A percentile compares a stretch with the other conserved stretches of the same genome.
These are phyloP conservation scores for Candida taoyuanica DNA, from an alignment of 805 yeast genomes.

Conservation along the genomic window DNA sequence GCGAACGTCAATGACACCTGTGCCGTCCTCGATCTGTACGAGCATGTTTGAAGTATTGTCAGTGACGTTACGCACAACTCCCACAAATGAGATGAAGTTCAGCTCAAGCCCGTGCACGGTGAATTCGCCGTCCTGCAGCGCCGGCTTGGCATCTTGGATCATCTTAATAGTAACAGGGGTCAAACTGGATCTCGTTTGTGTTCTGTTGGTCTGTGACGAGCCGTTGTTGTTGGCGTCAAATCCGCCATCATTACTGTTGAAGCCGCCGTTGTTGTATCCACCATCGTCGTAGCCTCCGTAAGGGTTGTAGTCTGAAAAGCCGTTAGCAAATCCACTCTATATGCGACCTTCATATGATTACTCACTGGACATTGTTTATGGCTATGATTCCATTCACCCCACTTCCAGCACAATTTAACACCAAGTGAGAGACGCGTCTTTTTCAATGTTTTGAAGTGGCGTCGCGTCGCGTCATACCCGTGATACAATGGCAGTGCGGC, in stretches of 20 bases:
- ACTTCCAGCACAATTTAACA: too few relatives aligned
- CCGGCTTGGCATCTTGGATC: constrained; percentile 55
- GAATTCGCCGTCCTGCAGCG: constrained; percentile 65
- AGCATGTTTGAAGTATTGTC: constrained; percentile 52
- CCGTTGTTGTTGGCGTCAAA: constrained; percentile 33
- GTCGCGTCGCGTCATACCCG: too few relatives aligned
- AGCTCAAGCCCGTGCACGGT: constrained; percentile 54
- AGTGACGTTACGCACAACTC: constrained; percentile 61
- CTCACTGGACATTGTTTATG: neutral
- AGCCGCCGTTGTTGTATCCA: constrained; percentile 27
- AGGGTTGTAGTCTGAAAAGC: constrained; percentile 1
- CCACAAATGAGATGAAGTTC: constrained; percentile 61
- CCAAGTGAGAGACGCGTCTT: too few relatives aligned
- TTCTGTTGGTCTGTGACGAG: constrained; percentile 24
- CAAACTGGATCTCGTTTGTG: constrained; percentile 34
- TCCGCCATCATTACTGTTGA: constrained; percentile 31
- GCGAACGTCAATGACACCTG: constrained; percentile 61
- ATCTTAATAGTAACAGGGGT: constrained; percentile 76
- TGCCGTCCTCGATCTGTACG: constrained; percentile 72
- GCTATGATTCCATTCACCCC: too few relatives aligned
- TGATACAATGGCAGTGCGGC: too few relatives aligned
- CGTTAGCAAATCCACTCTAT: too few relatives aligned
- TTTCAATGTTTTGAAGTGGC: too few relatives aligned
- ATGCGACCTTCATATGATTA: too few relatives aligned
- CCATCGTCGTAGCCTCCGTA: constrained; percentile 31